Evolutionary conservation across 2,329 filamentous ascomycete species (phyloP).

Genomic region (Botryosphaeria dothidea): DNA sequence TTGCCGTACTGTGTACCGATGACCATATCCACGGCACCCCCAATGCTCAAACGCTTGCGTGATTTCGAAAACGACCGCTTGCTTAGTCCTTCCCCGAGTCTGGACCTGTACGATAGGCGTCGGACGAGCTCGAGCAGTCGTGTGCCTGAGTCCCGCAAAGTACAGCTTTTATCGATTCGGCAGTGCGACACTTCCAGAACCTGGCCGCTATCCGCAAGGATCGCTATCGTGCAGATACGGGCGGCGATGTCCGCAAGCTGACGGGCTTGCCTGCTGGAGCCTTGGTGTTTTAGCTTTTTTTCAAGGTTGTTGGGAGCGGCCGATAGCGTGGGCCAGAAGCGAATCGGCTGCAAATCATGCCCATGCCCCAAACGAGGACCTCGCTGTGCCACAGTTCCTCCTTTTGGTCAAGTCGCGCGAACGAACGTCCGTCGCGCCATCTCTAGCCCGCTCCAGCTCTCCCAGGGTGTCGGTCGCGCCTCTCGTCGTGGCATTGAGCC

Average conservation of each 20-base stretch:
- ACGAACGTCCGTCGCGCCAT: neutral
- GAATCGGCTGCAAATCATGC: neutral
- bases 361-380: neutral
- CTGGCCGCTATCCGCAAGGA: neutral
- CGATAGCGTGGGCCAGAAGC: conserved; percentile 14
- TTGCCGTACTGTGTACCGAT: neutral
- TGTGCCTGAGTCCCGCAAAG: neutral
- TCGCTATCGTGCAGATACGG: conserved; percentile 16
- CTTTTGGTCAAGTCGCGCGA: conserved; percentile 2
- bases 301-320: neutral
- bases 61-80: too few relatives aligned
- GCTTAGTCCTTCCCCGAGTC: too few relatives aligned
- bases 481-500: neutral
- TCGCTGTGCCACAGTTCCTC: conserved; percentile 1
- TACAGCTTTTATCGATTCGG: neutral
- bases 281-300: conserved; percentile 13
- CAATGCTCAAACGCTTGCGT: neutral
- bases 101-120: neutral
- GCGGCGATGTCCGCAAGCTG: conserved; percentile 9
- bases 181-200: conserved; percentile 9
- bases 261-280: neutral
- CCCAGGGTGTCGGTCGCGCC: neutral
- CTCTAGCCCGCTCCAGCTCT: conserved; percentile 3
- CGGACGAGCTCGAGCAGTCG: neutral
- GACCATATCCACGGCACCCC: neutral